A percentile compares a stretch with the other conserved stretches of the same genome.
Conservation (phyloP, 169 alveolate genomes). For the Eimeria falciformis region DNA sequence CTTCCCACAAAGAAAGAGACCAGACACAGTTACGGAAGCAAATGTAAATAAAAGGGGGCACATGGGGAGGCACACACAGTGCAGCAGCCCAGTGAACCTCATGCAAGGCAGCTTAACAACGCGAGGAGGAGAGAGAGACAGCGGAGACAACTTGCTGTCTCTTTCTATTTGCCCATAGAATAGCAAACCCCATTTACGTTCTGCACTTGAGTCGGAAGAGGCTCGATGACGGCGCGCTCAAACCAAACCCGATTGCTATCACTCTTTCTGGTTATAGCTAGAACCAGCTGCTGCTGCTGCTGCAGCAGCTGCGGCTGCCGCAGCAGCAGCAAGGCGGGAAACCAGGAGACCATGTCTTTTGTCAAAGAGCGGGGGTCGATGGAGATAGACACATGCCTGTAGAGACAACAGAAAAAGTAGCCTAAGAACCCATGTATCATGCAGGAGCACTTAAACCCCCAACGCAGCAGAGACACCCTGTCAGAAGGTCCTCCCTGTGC, state of each 20-base stretch:
- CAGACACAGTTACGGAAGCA: no score
- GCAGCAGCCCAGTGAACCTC: no score
- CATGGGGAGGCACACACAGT: no score
- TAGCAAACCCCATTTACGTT: slow-evolving; percentile 73
- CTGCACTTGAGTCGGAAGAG: slow-evolving; percentile 70
- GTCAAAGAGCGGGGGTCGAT: slow-evolving; percentile 86
- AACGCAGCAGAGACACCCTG: neutral
- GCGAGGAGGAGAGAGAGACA: no score
- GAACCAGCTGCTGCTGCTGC: slow-evolving; percentile 74
- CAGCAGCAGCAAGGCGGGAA: slow-evolving; percentile 91
- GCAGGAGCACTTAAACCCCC: slow-evolving; percentile 41
- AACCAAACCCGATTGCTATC: slow-evolving; percentile 87
- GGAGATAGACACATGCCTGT: slow-evolving; percentile 81
- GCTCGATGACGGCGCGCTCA: slow-evolving; percentile 84
- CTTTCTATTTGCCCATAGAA: slow-evolving; percentile 62
- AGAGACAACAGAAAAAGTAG: slow-evolving; percentile 85
- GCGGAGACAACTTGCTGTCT: no score
- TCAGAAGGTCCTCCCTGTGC: slow-evolving; percentile 1
- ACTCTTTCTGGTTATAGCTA: slow-evolving; percentile 85
- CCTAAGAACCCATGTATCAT: slow-evolving; percentile 89
- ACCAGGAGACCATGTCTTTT: slow-evolving; percentile 88
- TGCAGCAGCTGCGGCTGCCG: slow-evolving; percentile 80
- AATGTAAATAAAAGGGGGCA: no score
- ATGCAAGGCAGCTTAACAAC: no score
- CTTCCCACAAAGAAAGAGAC: no score